These are phyloP conservation scores for Luffa acutangula DNA, from an alignment of 306 rosid genomes.

Conservation along the genomic window DNA sequence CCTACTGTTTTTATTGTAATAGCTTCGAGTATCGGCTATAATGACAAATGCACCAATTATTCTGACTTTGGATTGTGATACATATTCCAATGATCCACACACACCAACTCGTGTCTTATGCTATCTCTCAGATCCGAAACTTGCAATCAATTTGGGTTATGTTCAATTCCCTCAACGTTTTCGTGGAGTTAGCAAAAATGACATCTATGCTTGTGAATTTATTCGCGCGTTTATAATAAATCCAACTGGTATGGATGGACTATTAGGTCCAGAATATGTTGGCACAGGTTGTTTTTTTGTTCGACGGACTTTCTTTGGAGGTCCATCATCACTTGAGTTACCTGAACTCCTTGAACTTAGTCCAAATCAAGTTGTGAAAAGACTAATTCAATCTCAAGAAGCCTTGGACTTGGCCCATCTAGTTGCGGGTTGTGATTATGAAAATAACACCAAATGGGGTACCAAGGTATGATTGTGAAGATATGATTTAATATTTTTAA, in stretches of 20 bases:
- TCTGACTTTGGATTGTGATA: constrained; percentile 27
- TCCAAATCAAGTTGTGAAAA: constrained; percentile 7
- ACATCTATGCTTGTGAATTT: neutral
- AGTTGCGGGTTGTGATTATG: constrained; percentile 21
- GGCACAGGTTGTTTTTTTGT: constrained; percentile 28
- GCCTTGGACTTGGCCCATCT: constrained; percentile 16
- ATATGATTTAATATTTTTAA: too few relatives aligned
- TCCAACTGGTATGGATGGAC: constrained; percentile 22
- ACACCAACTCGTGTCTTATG: constrained; percentile 21
- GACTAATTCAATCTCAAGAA: constrained; percentile 11
- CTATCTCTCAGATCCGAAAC: constrained; percentile 8
- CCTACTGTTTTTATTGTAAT: too few relatives aligned
- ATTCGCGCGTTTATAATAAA: neutral
- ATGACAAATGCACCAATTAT: constrained; percentile 36
- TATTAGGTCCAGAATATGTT: constrained; percentile 11
- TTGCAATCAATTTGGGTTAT: neutral
- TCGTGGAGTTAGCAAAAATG: neutral
- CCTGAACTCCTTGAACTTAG: constrained; percentile 8
- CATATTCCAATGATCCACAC: constrained; percentile 28
- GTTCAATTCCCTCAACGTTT: constrained; percentile 11
- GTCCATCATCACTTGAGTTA: constrained; percentile 7
- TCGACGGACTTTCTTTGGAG: constrained; percentile 22
- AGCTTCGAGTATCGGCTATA: constrained; percentile 35
- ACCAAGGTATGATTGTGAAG: constrained; percentile 8
- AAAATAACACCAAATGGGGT: constrained; percentile 28